phyloP scores from a whole-genome alignment of 2,329 filamentous ascomycete genomes.

The Graphilbum sp. region DNA sequence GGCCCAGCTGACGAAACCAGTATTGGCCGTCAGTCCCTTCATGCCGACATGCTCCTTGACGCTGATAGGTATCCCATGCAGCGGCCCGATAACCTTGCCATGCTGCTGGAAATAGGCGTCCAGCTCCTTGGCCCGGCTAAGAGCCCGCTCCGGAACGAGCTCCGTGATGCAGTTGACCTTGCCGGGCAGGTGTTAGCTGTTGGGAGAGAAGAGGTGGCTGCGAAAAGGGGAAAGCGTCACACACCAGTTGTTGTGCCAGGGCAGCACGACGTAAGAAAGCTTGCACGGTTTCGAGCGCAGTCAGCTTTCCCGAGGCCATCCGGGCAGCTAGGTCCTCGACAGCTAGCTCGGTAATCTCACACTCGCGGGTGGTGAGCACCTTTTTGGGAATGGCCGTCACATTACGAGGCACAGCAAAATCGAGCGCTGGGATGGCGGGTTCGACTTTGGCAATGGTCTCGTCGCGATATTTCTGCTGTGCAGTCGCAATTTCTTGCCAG shows the following conservation, averaged over 20 bases:
- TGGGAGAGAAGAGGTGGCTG: too few species aligned
- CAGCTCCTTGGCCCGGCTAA: conserved; percentile 14
- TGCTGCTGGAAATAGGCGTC: conserved; percentile 17
- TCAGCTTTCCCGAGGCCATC: background rate
- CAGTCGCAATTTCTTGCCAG: background rate
- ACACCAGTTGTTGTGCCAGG: background rate
- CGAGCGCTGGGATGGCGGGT: background rate
- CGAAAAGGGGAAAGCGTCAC: background rate
- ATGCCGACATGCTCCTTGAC: background rate
- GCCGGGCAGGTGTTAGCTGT: too few species aligned
- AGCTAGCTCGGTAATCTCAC: background rate
- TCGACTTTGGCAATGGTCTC: background rate
- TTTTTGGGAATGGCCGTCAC: background rate
- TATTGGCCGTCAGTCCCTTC: background rate
- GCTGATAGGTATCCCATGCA: conserved; percentile 12
- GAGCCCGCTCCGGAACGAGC: too few species aligned
- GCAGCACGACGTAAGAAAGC: background rate
- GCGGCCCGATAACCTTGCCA: conserved; percentile 17
- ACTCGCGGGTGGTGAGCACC: background rate
- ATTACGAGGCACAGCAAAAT: background rate
- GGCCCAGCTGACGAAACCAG: background rate
- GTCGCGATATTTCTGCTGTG: background rate
- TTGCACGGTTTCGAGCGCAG: background rate
- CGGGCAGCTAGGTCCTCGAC: background rate
- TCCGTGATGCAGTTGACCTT: too few species aligned